Percentiles rank a stretch among this genome's conserved stretches.
Conservation (phyloP, 352 stramenopile species). For the Phytophthora cajani region DNA sequence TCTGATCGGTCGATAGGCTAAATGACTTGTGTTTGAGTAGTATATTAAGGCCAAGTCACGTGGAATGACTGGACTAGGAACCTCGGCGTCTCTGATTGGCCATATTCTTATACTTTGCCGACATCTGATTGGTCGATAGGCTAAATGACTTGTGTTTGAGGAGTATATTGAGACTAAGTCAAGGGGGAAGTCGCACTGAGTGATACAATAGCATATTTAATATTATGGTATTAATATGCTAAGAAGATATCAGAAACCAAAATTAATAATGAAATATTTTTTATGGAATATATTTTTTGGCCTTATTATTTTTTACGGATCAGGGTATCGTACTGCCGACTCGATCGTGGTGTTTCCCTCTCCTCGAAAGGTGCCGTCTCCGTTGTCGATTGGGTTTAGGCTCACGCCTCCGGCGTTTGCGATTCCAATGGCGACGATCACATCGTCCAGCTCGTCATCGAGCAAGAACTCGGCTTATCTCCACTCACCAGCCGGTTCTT, state of each 20-base stretch:
- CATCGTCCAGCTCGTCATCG: constrained; percentile 34
- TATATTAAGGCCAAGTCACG: not conserved
- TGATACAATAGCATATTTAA: not conserved
- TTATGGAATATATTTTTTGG: too few species aligned
- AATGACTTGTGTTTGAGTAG: not conserved
- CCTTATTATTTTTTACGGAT: too few species aligned
- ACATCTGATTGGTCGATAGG: too few species aligned
- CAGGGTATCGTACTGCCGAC: too few species aligned
- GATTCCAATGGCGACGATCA: constrained; percentile 45
- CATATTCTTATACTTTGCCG: too few species aligned
- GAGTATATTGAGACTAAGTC: not conserved
- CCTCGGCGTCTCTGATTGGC: too few species aligned
- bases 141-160: too few species aligned
- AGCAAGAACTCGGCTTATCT: constrained; percentile 69
- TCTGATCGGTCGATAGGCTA: not conserved
- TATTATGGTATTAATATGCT: not conserved
- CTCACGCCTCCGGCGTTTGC: constrained; percentile 55
- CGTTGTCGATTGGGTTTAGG: constrained; percentile 49
- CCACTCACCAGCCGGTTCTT: constrained; percentile 69
- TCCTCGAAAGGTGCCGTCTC: constrained; percentile 47
- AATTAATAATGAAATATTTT: too few species aligned
- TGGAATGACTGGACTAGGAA: too few species aligned
- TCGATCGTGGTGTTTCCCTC: constrained; percentile 30
- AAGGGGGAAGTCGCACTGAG: not conserved
- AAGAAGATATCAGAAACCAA: too few species aligned